Evolutionary conservation across 371 early-diverging fungal species (phyloP), one percentile per base, ranked within the genome.

Genomic region (Dipsacomyces acuminosporus): DNA sequence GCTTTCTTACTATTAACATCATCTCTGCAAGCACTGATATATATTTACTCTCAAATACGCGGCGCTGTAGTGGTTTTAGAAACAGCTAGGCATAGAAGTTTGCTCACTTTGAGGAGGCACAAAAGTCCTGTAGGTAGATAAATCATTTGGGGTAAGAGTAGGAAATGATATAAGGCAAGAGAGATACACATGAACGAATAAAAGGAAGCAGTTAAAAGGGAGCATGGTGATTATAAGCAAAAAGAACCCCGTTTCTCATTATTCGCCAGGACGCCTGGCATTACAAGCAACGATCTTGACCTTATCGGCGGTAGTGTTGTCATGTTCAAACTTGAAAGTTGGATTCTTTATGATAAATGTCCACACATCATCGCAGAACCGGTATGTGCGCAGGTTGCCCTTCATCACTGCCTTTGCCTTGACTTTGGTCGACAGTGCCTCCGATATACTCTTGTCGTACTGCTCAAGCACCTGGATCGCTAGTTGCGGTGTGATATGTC

Each of bases 311-410:
- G 80, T 71, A 0, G 92, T 77, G 8, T 64, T 75, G 17, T 93
- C 94, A 54, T 84, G 78, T 30, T 94, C 96, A 56, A 95, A 85
- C 43, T 87, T 83, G 72, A 96, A 89, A 22, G 76, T 86, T 9
- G 93, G 89, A 44, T 87, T 82, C 51, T 87, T 84, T 41, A 96
- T 80, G 22, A 94, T 86, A 76, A 98, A 95, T 0, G 96, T 94
- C 94, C 94, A 94, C 24, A 94, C 95, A 57, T 96, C 97, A 67
- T 96, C 94, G 73, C 93, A 88, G 58, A 89, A 91, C 38, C 94
- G 84, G 74, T 94, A 94, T 17, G 86, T 88, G 58, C 86, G 82
- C 60, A 94, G 78, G 56, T 85, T 86, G 14, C 93, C 95, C 82
- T 85, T 87, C 45, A 84, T 75, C n/a, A 78, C 79, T 15, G 84